Evolutionary conservation across 345 rosid species (phyloP), one percentile per base, ranked within the genome.

Genomic region (Carallia brachiata): DNA sequence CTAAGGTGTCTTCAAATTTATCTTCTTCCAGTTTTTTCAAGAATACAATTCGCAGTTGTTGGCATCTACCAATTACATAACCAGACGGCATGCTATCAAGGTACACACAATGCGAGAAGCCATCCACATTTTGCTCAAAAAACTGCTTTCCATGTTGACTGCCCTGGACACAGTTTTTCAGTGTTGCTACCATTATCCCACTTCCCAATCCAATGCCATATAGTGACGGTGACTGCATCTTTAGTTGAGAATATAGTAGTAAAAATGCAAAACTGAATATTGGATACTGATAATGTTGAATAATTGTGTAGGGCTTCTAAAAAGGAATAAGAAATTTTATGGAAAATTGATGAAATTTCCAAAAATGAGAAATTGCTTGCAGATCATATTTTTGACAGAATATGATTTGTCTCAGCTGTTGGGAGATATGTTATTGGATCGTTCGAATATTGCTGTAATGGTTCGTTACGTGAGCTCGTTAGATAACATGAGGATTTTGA

Each of bases 351-450:
- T 44, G 50, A 44, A 44, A 44, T 44, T 44, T 44, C 12, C 10
- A 44, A 44, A 12, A 44, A 44, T 44, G 17, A 3, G 50, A 44
- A 44, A 44, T 44, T 44, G 50, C 50, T 44, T 44, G 17, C 17
- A 44, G 12, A 44, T 44, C 64, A 63, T 10, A 71, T 16, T 8
- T 62, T 67, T 23, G 13, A 55, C 12, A 55, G 32, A 5, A 8
- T 48, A 28, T 71, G 5, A 28, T 58, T 15, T 44, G 67, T 69
- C 36, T 71, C 86, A 91, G 98, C 78, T 94, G 47, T 70, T 94
- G 86, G 97, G 91, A 65, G 95, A 94, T 73, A 90, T 94, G 59
- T 81, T 94, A 67, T 78, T 91, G 82, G 98, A 94, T 73, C 90
- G 97, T 56, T 90, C 97, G 66, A 94, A 94, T 78, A 82, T 91